Conservation (phyloP, 805 yeast species). For the Candida krabiensis region DNA sequence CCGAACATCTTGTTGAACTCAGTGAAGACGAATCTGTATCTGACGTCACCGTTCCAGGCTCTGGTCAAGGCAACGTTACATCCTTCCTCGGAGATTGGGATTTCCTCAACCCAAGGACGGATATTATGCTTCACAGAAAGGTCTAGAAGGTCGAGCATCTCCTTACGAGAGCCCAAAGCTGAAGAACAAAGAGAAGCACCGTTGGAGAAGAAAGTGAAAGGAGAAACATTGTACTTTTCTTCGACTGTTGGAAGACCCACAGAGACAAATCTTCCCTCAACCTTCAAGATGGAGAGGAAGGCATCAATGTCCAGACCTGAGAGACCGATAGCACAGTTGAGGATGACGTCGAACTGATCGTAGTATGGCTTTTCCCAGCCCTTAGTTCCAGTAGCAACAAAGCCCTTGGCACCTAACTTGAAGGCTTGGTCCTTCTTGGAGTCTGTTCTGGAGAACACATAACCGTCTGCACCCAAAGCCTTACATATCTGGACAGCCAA, state of each 20-base stretch:
- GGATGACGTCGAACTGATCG: slow-evolving; percentile 40
- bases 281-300: slow-evolving; percentile 34
- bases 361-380: slow-evolving; percentile 38
- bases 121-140: slow-evolving; percentile 45
- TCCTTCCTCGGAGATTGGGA: slow-evolving; percentile 45
- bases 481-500: slow-evolving; percentile 45
- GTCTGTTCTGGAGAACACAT: slow-evolving; percentile 42
- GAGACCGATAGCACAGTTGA: slow-evolving; percentile 43
- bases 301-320: slow-evolving; percentile 37
- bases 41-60: slow-evolving; percentile 47
- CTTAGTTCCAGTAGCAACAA: slow-evolving; percentile 45
- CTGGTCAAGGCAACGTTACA: slow-evolving; percentile 44
- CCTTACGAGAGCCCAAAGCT: slow-evolving; percentile 47
- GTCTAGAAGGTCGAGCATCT: slow-evolving; percentile 45
- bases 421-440: slow-evolving; percentile 41
- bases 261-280: slow-evolving; percentile 43
- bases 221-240: slow-evolving; percentile 44
- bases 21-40: slow-evolving; percentile 53
- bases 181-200: slow-evolving; percentile 47
- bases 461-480: slow-evolving; percentile 47
- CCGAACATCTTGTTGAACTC: slow-evolving; percentile 47
- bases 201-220: slow-evolving; percentile 49
- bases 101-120: slow-evolving; percentile 51
- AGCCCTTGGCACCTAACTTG: slow-evolving; percentile 41
- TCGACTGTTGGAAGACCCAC: slow-evolving; percentile 47